phyloP scores from a whole-genome alignment of 352 stramenopile species.

The Stramenopiles sp. region DNA sequence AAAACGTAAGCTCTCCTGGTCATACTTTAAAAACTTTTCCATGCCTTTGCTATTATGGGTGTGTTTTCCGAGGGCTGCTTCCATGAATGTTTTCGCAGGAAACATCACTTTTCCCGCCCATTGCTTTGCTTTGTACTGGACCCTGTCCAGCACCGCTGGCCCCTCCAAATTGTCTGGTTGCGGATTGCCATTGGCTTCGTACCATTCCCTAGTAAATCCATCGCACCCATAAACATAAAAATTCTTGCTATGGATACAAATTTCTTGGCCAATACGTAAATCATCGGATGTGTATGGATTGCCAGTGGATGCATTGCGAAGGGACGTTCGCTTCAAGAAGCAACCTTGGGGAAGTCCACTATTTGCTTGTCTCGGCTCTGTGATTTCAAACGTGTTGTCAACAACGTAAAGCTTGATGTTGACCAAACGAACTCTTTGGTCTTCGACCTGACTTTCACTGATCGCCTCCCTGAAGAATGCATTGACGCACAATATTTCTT shows the following conservation, averaged over 20 bases:
- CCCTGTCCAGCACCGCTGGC: not conserved
- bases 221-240: conserved; percentile 72
- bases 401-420: conserved; percentile 54
- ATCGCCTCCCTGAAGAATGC: conserved; percentile 55
- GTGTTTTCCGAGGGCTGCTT: conserved; percentile 73
- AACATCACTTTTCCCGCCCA: conserved; percentile 54
- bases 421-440: conserved; percentile 33
- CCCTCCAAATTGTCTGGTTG: conserved; percentile 25
- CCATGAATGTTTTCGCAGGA: conserved; percentile 83
- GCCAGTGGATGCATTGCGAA: conserved; percentile 27
- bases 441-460: conserved; percentile 38
- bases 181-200: conserved; percentile 50
- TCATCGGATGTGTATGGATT: conserved; percentile 37
- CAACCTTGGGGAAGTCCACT: conserved; percentile 59
- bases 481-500: conserved; percentile 54
- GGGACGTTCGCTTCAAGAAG: conserved; percentile 49
- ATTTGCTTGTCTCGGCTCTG: conserved; percentile 56
- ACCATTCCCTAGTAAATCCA: conserved; percentile 65
- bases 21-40: conserved; percentile 66
- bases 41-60: conserved; percentile 54
- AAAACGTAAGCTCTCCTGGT: conserved; percentile 73
- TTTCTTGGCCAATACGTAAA: conserved; percentile 48
- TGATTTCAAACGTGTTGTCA: conserved; percentile 55
- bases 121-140: not conserved
- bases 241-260: conserved; percentile 54